Evolutionary conservation across 2,329 filamentous ascomycete genomes (phyloP), one percentile per base, ranked within the genome.

Genomic region (Exophiala phaeomuriformis): DNA sequence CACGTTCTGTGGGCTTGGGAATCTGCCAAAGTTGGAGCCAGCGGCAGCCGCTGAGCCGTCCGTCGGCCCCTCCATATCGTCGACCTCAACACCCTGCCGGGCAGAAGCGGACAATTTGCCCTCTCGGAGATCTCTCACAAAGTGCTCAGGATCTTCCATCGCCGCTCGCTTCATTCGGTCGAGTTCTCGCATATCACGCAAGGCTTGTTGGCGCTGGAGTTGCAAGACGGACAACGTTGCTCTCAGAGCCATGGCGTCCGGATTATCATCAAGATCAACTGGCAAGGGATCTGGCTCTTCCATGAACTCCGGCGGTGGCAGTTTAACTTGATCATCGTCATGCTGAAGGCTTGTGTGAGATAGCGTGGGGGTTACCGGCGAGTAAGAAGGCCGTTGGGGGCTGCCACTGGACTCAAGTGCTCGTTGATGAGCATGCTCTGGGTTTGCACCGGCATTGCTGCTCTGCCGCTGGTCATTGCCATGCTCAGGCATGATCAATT

Each of bases 151-250:
- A 58, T 91, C 77, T 5, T 76, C 75, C 1, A 88, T 70, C 4
- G 89, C 90, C 2, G 81, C 81, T 12, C 80, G 74, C 68, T 90
- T 91, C 64, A 88, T 79, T 53, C 76, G 74, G 61, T 83, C 80
- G 33, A 96, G 75, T 0, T 79, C 73, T 61, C 80, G 78, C 48
- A 96, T 83, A 70, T 96, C 90, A 44, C 80, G 79, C 47, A 83
- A 75, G 39, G 88, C 88, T 67, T 86, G 86, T 65, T 84, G 82
- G 59, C 84, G 84, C 73, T 97, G 91, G 60, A 95, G 77, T 71
- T 95, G 89, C 44, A 97, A 76, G 48, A 95, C 83, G 5, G 88
- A 85, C 56, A 96, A 89, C 43, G 90, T 88, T 29, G 86, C 88
- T 61, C 85, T 84, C 55, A 96, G 77, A 3, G 91, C 91, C 56